Base-by-base conservation (phyloP, 305 asterid species). In the Euphrasia arctica region DNA sequence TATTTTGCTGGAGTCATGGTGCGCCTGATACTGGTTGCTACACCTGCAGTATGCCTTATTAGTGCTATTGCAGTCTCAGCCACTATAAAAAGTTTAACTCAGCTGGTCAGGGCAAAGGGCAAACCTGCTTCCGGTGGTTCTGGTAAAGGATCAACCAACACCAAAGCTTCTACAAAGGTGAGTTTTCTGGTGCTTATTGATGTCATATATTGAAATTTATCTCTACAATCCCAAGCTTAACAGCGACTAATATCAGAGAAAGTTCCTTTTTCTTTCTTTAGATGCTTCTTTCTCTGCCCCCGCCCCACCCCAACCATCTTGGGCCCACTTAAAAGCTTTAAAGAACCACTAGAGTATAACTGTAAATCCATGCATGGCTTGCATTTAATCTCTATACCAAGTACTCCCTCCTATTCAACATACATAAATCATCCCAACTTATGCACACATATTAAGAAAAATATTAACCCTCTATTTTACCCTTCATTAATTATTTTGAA, bases 1-100 rank as follows among this genome's bases (percentile, higher is more conserved):
- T 93, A 93, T 79, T 93, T 93, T 65, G 95, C 97, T 77, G 99
- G 99, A 69, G 99, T 93, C 71, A 93, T 93, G 99, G 99, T 93
- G 75, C 89, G 99, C 62, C 74, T 93, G 72, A 93, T 90, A 76
- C 96, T 93, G 67, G 97, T 93, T 59, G 99, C 99, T 36, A 93
- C 99, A 56, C 99, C 97, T 70, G 99, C 99, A 29, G 90, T 93
- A 36, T 93, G 99, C 82, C 97, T 93, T 70, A 86, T 90, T 60
- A 90, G 97, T 81, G 95, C 97, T 59, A 88, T 93, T 78, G 99
- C 99, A 51, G 97, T 90, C 79, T 93, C 99, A 3, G 97, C 99
- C 72, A 88, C 97, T 58, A 55, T 93, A 42, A 93, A 93, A 84
- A 93, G 85, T 82, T 76, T 93, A 72, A 90, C 95, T 67, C 95